Evolutionary conservation across 2,329 filamentous ascomycete species (phyloP).

Genomic region (Diaporthe ilicicola): DNA sequence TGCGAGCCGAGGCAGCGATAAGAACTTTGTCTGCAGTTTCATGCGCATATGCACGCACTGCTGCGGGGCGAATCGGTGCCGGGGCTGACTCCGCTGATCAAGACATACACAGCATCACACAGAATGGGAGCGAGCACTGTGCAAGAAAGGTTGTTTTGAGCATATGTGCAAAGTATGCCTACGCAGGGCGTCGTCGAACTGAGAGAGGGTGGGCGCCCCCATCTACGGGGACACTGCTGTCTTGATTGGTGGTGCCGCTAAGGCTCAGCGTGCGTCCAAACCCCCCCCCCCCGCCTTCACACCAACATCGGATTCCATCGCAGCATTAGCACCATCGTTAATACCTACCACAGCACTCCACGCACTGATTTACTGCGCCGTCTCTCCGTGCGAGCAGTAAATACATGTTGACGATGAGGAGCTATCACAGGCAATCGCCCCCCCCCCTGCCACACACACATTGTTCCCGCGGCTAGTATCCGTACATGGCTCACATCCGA

Average conservation of each 20-base stretch:
- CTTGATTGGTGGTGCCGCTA: not conserved
- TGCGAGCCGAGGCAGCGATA: constrained; percentile 17
- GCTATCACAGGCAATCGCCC: not conserved
- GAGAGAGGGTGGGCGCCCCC: not conserved
- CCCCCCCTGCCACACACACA: not conserved
- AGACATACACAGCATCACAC: not conserved
- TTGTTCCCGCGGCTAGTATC: not conserved
- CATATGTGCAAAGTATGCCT: not conserved
- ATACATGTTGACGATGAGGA: not conserved
- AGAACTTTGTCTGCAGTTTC: constrained; percentile 23
- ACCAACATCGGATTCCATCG: not conserved
- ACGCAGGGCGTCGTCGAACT: not conserved
- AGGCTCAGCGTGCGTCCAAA: constrained; percentile 12
- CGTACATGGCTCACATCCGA: constrained; percentile 17
- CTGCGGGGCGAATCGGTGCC: constrained; percentile 11
- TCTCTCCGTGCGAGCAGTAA: constrained; percentile 3
- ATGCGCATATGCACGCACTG: not conserved
- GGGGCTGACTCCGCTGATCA: constrained; percentile 6
- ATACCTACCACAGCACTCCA: not conserved
- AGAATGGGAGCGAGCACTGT: not conserved
- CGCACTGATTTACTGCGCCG: constrained; percentile 5
- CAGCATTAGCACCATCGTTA: not conserved
- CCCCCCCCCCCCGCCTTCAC: not conserved
- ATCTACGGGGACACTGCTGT: not conserved
- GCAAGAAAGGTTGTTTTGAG: not conserved